Evolutionary conservation across 192 early-diverging fungal genomes (phyloP).

Genomic region (Podila minutissima): DNA sequence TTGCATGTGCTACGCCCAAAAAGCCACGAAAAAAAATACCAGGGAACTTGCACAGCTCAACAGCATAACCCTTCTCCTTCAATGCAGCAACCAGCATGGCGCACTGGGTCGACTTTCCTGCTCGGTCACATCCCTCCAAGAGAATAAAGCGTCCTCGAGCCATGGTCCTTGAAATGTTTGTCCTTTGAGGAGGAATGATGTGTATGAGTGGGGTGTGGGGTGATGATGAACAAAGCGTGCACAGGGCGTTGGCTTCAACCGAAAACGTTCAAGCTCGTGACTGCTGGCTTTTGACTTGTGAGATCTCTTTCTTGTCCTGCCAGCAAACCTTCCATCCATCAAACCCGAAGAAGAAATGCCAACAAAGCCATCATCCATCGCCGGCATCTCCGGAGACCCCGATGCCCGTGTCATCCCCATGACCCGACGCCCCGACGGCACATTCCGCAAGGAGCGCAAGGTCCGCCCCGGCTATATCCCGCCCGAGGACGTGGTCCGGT

Average conservation of each 20-base stretch:
- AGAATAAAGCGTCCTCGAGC: slow-evolving; percentile 88
- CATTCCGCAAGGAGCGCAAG: slow-evolving; percentile 72
- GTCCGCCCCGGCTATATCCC: slow-evolving; percentile 76
- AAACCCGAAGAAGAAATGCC: too few species aligned
- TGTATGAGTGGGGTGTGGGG: too few species aligned
- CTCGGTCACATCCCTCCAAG: slow-evolving; percentile 93
- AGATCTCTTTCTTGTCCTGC: too few species aligned
- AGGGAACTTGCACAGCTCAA: slow-evolving; percentile 84
- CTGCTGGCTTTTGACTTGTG: too few species aligned
- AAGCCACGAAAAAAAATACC: slow-evolving; percentile 54
- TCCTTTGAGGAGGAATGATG: neutral
- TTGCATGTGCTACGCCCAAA: neutral
- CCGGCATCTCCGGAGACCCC: slow-evolving; percentile 28
- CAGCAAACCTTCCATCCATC: too few species aligned
- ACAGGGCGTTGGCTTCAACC: too few species aligned
- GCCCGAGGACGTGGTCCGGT: slow-evolving; percentile 69
- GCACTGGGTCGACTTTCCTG: slow-evolving; percentile 93
- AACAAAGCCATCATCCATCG: slow-evolving; percentile 3
- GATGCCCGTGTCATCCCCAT: slow-evolving; percentile 71
- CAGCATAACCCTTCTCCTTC: slow-evolving; percentile 47
- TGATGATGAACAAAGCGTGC: too few species aligned
- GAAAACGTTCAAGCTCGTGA: too few species aligned
- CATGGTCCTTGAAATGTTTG: slow-evolving; percentile 16
- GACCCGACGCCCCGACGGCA: slow-evolving; percentile 73
- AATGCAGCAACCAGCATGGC: slow-evolving; percentile 70